Base-by-base conservation (phyloP, 2,329 filamentous ascomycete species). In the Davidsoniella virescens region DNA sequence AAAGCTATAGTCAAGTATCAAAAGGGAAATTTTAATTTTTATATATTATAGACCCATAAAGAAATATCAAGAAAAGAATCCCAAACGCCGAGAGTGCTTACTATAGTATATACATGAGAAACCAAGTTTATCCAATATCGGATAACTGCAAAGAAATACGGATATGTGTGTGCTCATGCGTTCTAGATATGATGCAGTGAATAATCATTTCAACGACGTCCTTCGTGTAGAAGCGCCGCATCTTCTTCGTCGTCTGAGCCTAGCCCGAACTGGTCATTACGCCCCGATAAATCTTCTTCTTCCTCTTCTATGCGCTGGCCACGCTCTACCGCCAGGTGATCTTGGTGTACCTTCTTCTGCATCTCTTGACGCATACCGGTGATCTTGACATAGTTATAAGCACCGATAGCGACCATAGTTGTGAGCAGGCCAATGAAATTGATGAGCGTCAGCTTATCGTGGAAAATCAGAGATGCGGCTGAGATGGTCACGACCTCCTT, bases 401-500 rank as follows among this genome's bases (percentile, higher is more conserved):
- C 78, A 4, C 70, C 80, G 55, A 98, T 98, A 56, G 87, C 88
- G 40, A 73, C 70, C 57, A 96, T 85, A 0, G 92, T 98, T 46
- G 94, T 79, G n/a, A 93, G 61, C 10, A 98, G 70, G 6, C 92
- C 92, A 14, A 83, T 75, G 8, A 95, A 69, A 63, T 98, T 98
- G 68, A 98, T 78, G 0, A 81, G 70, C 0, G 88, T 95, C 43
- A 98, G 75, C 45, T 75, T 77, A 62, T 98, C 92, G 58, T 92
- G 76, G 68, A 95, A 98, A 3, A 94, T 79, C 25, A 93, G 64
- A 7, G 87, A 84, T 0, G 90, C 90, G 1, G 87, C 87, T 39
- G 78, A 82, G 59, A 98, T 96, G 12, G 92, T 98, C 50, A 98
- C 81, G 39, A 96, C 92, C 67, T 98, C 92, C 64, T 98, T 98